A percentile compares a stretch with the other conserved stretches of the same genome.
phyloP scores from a whole-genome alignment of 257 asterid genomes.

The Lycium barbarum region DNA sequence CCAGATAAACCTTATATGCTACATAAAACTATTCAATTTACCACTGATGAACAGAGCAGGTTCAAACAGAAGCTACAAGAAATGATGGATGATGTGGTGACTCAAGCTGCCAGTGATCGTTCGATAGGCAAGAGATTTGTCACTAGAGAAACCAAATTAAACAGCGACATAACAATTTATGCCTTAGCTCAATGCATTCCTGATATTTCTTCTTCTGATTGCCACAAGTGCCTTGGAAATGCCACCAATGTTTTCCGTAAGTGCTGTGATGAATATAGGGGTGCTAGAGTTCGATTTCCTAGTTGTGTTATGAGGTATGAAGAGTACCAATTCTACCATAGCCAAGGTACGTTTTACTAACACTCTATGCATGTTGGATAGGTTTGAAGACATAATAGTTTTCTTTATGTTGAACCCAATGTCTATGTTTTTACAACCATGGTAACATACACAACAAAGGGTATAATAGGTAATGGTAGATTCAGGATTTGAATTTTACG shows the following conservation, averaged over 20 bases:
- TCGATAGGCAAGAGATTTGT: neutral
- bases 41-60: neutral
- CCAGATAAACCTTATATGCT: neutral
- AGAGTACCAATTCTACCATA: too few species aligned
- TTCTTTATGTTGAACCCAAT: too few species aligned
- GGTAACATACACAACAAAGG: too few species aligned
- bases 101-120: neutral
- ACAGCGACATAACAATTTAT: neutral
- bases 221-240: neutral
- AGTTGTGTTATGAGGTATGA: conserved; percentile 25
- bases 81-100: neutral
- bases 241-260: neutral
- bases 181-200: conserved; percentile 23
- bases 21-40: rapidly evolving
- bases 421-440: too few species aligned
- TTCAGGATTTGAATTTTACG: too few species aligned
- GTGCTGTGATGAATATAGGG: neutral
- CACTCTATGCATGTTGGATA: too few species aligned
- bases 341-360: too few species aligned
- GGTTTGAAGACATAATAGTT: too few species aligned
- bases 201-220: neutral
- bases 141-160: neutral
- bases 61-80: neutral
- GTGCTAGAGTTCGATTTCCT: conserved; percentile 6
- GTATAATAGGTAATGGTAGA: too few species aligned